Evolutionary conservation across 2,329 filamentous ascomycete genomes (phyloP).

Genomic region (Lachnellula suecica): DNA sequence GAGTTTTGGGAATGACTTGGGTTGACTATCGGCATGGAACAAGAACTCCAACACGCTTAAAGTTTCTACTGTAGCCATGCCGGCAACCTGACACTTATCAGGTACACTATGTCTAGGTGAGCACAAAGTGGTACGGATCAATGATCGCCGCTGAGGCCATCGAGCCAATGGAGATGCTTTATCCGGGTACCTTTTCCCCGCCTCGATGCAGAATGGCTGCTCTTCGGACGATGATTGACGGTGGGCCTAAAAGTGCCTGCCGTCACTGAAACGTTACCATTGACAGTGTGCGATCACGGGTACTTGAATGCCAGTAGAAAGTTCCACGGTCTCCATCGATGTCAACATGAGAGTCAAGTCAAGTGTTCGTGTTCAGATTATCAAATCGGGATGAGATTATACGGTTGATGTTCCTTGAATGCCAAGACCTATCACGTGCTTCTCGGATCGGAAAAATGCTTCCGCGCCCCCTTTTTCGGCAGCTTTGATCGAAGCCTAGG

Average conservation of each 20-base stretch:
- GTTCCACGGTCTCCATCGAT: background rate
- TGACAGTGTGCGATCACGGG: background rate
- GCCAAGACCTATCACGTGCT: background rate
- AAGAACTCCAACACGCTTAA: background rate
- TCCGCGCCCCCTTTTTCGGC: background rate
- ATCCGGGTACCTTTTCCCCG: slow-evolving; percentile 1
- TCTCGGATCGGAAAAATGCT: background rate
- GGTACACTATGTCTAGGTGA: background rate
- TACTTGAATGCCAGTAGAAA: background rate
- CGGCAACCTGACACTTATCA: slow-evolving; percentile 11
- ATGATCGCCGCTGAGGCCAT: background rate
- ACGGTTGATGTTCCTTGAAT: background rate
- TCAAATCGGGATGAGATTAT: background rate
- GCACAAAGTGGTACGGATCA: slow-evolving; percentile 5
- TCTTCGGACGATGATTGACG: background rate
- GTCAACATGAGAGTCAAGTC: background rate
- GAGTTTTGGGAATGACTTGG: background rate
- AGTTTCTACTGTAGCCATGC: too few species aligned
- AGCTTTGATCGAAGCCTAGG: background rate
- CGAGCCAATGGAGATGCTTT: slow-evolving; percentile 4
- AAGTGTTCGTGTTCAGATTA: background rate
- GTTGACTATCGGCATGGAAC: background rate
- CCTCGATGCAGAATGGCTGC: background rate
- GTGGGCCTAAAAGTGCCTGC: background rate
- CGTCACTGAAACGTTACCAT: slow-evolving; percentile 7